Evolutionary conservation across 257 asterid genomes (phyloP).

Genomic region (Catharanthus roseus): DNA sequence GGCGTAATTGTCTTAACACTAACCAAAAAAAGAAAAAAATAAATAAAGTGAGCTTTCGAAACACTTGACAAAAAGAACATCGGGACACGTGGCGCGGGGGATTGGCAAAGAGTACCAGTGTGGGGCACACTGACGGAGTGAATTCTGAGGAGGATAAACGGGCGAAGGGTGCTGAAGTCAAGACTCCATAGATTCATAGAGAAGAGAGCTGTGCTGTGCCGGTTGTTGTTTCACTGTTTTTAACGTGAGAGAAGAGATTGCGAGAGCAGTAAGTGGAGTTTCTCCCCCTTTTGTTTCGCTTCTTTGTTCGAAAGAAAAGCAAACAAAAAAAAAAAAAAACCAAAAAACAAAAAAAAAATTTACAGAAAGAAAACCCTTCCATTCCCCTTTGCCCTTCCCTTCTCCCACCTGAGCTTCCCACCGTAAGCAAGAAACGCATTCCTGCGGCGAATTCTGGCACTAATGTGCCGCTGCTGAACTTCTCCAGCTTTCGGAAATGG

Average conservation of each 20-base stretch:
- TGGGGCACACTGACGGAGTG: background rate
- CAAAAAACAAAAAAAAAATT: too few species aligned
- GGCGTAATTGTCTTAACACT: too few species aligned
- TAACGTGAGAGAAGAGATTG: background rate
- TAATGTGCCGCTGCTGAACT: slow-evolving; percentile 7
- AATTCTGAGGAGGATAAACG: background rate
- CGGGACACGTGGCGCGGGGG: background rate
- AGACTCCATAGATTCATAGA: background rate
- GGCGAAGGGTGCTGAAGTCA: background rate
- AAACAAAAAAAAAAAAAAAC: too few species aligned
- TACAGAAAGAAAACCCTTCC: slow-evolving; percentile 1
- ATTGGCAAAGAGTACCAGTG: background rate
- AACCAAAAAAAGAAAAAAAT: too few species aligned
- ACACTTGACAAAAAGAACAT: background rate
- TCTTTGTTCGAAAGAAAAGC: slow-evolving; percentile 4
- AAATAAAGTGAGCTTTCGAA: background rate
- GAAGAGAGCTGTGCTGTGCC: background rate
- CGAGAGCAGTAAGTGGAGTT: background rate
- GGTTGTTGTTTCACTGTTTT: background rate
- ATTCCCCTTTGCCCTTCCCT: background rate
- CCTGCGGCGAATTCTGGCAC: background rate
- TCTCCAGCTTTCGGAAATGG: slow-evolving; percentile 29
- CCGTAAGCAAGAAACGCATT: background rate
- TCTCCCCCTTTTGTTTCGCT: slow-evolving; percentile 4
- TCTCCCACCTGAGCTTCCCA: background rate